Conservation (phyloP, 768 basidiomycete genomes). For the Sutorius australiensis region DNA sequence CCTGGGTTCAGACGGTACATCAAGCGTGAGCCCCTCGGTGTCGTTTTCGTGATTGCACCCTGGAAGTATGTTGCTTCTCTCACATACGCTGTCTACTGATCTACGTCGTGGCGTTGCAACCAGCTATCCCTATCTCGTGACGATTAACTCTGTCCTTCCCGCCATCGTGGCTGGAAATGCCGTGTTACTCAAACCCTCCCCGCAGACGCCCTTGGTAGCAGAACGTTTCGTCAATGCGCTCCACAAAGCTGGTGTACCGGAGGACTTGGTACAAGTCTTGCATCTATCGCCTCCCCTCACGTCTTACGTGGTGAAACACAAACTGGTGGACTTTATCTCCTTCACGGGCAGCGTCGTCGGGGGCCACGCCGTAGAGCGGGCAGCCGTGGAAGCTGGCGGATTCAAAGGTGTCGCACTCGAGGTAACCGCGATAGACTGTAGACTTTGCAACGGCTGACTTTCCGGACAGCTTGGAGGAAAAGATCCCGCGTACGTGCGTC, state of each 20-base stretch:
- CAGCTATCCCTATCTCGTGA: conserved; percentile 86
- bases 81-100: neutral
- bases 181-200: conserved; percentile 91
- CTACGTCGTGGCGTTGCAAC: neutral
- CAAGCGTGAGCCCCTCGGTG: conserved; percentile 78
- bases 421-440: conserved; percentile 36
- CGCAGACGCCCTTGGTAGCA: conserved; percentile 88
- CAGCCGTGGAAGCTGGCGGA: conserved; percentile 57
- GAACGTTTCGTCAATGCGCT: conserved; percentile 75
- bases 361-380: conserved; percentile 69
- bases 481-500: conserved; percentile 92
- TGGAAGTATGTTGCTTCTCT: conserved; percentile 69
- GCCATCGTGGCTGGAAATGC: conserved; percentile 88
- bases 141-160: conserved; percentile 90
- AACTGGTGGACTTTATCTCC: conserved; percentile 71
- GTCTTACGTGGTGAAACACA: conserved; percentile 57
- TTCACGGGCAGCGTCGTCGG: conserved; percentile 89
- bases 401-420: conserved; percentile 90
- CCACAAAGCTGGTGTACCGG: conserved; percentile 72
- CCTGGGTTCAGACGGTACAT: conserved; percentile 85
- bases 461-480: conserved; percentile 84
- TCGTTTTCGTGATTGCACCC: conserved; percentile 83
- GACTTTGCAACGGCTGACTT: conserved; percentile 2
- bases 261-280: conserved; percentile 67
- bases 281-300: conserved; percentile 68